Conservation (phyloP, 2,329 filamentous ascomycete species). For the Emergomyces orientalis region DNA sequence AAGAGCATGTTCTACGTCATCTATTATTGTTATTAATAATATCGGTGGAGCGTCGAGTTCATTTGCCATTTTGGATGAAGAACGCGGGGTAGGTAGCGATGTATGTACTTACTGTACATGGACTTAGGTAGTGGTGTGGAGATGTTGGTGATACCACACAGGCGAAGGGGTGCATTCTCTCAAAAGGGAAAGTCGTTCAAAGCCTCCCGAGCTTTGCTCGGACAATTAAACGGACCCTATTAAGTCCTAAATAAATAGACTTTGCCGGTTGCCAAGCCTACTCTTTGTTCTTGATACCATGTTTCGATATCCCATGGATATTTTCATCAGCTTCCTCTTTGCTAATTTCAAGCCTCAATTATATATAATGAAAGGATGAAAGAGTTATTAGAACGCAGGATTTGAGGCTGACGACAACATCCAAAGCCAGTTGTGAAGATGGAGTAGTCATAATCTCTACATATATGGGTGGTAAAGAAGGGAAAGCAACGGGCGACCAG, state of each 20-base stretch:
- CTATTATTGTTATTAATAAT: too few species aligned
- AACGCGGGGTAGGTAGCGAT: too few species aligned
- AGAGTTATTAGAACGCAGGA: background rate
- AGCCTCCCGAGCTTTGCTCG: background rate
- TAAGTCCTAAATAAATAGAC: background rate
- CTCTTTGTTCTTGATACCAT: too few species aligned
- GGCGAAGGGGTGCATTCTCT: background rate
- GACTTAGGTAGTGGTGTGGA: too few species aligned
- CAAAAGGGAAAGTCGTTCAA: slow-evolving; percentile 4
- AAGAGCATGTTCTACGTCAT: background rate
- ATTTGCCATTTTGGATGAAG: slow-evolving; percentile 1
- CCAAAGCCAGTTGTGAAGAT: background rate
- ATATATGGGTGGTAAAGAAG: too few species aligned
- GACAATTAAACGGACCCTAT: background rate
- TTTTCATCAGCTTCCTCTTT: too few species aligned
- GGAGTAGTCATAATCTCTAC: background rate
- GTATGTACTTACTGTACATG: too few species aligned
- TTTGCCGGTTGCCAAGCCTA: background rate
- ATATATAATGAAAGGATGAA: too few species aligned
- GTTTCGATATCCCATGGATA: too few species aligned
- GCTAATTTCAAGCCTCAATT: too few species aligned
- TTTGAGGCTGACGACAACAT: background rate
- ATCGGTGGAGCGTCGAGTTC: background rate
- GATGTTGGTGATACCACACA: background rate
- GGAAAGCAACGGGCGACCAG: background rate